phyloP scores from a whole-genome alignment of 352 stramenopile genomes.

The Pythium myriotylum region DNA sequence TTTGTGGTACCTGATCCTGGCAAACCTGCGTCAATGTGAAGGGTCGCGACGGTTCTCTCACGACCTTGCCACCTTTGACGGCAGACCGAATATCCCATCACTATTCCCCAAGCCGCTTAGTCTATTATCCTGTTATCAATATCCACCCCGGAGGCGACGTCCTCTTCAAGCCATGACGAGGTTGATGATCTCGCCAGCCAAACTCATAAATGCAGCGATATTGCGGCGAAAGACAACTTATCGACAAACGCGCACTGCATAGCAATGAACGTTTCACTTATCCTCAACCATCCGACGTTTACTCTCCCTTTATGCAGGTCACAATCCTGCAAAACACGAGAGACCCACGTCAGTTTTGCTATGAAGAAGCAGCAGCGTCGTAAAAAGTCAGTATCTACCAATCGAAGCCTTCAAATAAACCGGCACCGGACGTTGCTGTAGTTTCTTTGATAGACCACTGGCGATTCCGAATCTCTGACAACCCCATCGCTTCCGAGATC shows the following conservation, averaged over 20 bases:
- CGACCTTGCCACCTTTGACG: background rate
- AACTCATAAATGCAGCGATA: too few species aligned
- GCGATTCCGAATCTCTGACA: conserved; percentile 98
- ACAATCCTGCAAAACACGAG: conserved; percentile 64
- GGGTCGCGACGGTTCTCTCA: background rate
- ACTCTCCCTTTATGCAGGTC: conserved; percentile 90
- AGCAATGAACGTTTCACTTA: too few species aligned
- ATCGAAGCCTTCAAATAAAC: conserved; percentile 99
- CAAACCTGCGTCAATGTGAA: too few species aligned
- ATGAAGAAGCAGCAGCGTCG: background rate
- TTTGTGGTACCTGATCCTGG: too few species aligned
- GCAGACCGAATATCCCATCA: background rate
- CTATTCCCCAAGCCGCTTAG: too few species aligned
- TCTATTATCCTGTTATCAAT: too few species aligned
- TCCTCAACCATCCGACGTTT: conserved; percentile 18
- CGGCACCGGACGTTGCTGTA: conserved; percentile 96
- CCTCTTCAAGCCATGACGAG: too few species aligned
- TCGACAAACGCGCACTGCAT: too few species aligned
- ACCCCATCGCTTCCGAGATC: conserved; percentile 97
- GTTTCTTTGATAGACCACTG: conserved; percentile 99
- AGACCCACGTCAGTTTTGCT: conserved; percentile 16
- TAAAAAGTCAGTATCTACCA: conserved; percentile 71
- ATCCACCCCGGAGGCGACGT: too few species aligned
- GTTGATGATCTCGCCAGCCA: too few species aligned
- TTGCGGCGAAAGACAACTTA: too few species aligned